These are phyloP conservation scores for Ophiocordyceps camponoti-floridani DNA, from an alignment of 2,329 filamentous ascomycete genomes.

Conservation along the genomic window DNA sequence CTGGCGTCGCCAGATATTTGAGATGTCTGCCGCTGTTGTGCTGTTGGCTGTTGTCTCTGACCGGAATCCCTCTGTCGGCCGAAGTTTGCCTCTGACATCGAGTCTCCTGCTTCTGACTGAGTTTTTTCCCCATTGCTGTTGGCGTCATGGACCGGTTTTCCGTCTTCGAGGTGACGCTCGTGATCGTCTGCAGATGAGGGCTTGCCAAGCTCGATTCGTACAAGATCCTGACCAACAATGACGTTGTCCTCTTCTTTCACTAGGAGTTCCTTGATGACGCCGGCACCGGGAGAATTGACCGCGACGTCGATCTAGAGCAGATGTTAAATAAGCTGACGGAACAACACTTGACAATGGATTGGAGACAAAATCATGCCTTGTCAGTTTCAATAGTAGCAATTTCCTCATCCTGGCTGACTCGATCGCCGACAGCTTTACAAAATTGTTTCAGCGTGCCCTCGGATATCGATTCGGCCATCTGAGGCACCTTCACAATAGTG, in stretches of 20 bases:
- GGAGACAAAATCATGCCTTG: slow-evolving; percentile 43
- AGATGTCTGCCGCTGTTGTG: not conserved
- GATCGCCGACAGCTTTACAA: slow-evolving; percentile 81
- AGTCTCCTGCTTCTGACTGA: too few species aligned
- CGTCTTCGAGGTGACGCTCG: not conserved
- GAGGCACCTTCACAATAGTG: slow-evolving; percentile 76
- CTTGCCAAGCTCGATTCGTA: slow-evolving; percentile 68
- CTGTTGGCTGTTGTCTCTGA: too few species aligned
- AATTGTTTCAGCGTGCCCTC: slow-evolving; percentile 95
- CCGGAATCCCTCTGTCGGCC: too few species aligned
- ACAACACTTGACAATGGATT: not conserved
- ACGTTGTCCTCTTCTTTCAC: slow-evolving; percentile 93
- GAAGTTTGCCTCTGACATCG: too few species aligned
- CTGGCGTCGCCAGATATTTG: not conserved
- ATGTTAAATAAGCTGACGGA: not conserved
- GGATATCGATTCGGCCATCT: slow-evolving; percentile 97
- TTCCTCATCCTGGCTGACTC: slow-evolving; percentile 89
- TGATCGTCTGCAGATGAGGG: slow-evolving; percentile 13
- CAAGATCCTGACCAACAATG: slow-evolving; percentile 77
- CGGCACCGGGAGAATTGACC: slow-evolving; percentile 83
- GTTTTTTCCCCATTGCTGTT: too few species aligned
- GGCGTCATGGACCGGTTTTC: slow-evolving; percentile 8
- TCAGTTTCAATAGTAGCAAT: slow-evolving; percentile 98
- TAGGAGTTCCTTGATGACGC: slow-evolving; percentile 80
- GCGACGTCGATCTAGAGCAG: slow-evolving; percentile 86